A percentile compares a stretch with the other conserved stretches of the same genome.
Conservation (phyloP, 139 green algal species). For the Tetradesmus lagerheimii region DNA sequence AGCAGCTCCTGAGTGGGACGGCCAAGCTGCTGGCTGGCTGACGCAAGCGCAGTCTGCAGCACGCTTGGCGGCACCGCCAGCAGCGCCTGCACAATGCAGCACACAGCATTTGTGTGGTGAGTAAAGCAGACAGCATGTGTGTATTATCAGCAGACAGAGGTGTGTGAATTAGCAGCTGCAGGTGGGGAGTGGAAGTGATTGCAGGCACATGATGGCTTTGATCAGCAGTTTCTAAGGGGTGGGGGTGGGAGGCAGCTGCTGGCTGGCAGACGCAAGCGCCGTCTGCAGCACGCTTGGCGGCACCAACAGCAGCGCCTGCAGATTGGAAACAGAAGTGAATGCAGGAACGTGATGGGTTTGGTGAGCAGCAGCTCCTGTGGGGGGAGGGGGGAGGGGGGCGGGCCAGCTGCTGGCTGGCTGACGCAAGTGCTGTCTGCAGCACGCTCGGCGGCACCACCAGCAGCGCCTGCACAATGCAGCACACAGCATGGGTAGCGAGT, state of each 20-base stretch:
- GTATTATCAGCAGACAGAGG: not conserved
- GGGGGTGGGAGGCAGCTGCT: no score
- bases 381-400: no score
- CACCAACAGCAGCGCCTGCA: slow-evolving; percentile 50
- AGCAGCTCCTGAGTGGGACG: not conserved
- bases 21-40: not conserved
- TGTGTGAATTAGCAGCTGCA: no score
- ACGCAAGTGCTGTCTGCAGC: slow-evolving; percentile 14
- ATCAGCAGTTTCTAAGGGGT: no score
- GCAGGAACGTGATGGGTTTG: no score
- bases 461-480: slow-evolving; percentile 51
- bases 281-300: slow-evolving; percentile 42
- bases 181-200: no score
- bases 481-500: no score
- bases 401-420: slow-evolving; percentile 2
- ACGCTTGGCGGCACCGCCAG: slow-evolving; percentile 46
- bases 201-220: no score
- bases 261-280: not conserved
- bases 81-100: slow-evolving; percentile 51
- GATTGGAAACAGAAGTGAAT: no score
- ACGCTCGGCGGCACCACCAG: slow-evolving; percentile 46
- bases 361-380: slow-evolving; percentile 28
- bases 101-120: no score
- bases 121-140: not conserved
- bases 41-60: slow-evolving; percentile 17